Base-by-base conservation (phyloP, 2,329 filamentous ascomycete species). In the Stemphylium lycopersici region DNA sequence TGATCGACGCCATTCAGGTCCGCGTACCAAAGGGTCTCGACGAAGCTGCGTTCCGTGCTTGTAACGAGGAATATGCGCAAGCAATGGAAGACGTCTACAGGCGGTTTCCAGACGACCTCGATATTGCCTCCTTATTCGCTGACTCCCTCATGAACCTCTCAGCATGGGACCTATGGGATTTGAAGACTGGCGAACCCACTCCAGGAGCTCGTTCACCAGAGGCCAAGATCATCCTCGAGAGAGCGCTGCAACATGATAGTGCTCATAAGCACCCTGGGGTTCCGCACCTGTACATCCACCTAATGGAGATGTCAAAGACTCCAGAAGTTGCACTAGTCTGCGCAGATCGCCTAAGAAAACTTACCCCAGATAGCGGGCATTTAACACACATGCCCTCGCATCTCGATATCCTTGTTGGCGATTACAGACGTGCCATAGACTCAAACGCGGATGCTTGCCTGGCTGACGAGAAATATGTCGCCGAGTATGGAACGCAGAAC, bases 301-400 rank as follows among this genome's bases (percentile, higher is more conserved):
- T 90, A 3, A 89, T 90, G 80, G 89, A 92, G 67, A 91, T 91
- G 89, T 91, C 88, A 0, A 76, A 79, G 0, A 80, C 78, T 0
- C 89, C 89, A 0, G 89, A 90, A 68, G 69, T 75, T 1, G 89
- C 86, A 1, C 70, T 90, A 13, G 76, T 81, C 0, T 78, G 82
- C 0, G 88, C 87, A 4, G 82, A 91, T 63, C 75, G 78, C 13
- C 79, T 91, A 10, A 84, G 88, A 18, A 80, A 79, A 8, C 79
- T 91, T 2, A 83, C 88, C 0, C 88, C 88, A 0, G 88, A 91
- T 67, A 81, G 84, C 0, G 89, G 88, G 0, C 89, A 92, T 70
- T 76, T 90, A 0, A 80, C 86, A 36, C 89, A 91, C 66, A 93
- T 93, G 90, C 89, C 90, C 0, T 86, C 86, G 0, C 90, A 93